These are phyloP conservation scores for Taiozyma sp. DNA, from an alignment of 1,139 yeast genomes.

Conservation along the genomic window DNA sequence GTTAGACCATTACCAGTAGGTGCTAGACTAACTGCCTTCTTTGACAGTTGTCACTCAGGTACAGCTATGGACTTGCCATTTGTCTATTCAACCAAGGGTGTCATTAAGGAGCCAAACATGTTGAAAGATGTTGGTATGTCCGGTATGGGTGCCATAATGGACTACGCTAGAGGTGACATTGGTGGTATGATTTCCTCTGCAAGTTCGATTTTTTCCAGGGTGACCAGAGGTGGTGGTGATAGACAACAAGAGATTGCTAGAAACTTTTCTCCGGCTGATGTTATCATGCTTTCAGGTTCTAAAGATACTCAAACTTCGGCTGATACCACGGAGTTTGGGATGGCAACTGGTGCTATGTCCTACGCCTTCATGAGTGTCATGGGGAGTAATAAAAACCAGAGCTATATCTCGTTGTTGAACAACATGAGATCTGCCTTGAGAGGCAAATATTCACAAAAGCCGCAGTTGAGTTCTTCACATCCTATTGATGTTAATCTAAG, in stretches of 20 bases:
- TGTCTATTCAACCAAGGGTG: conserved; percentile 87
- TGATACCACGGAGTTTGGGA: conserved; percentile 59
- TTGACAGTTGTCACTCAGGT: conserved; percentile 93
- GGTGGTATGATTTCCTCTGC: conserved; percentile 44
- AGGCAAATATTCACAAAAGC: conserved; percentile 78
- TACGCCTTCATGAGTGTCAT: conserved; percentile 80
- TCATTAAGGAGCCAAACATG: conserved; percentile 82
- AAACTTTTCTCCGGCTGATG: conserved; percentile 88
- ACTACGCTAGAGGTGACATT: conserved; percentile 71
- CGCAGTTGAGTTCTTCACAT: conserved; percentile 82
- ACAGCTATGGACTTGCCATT: conserved; percentile 87
- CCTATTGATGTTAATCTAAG: conserved; percentile 76
- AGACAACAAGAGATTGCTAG: conserved; percentile 40
- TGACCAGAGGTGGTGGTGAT: conserved; percentile 15
- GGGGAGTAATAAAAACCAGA: conserved; percentile 63
- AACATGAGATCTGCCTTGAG: conserved; percentile 70
- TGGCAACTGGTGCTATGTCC: conserved; percentile 91
- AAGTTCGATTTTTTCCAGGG: conserved; percentile 36
- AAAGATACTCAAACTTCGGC: conserved; percentile 67
- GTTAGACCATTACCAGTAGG: conserved; percentile 79
- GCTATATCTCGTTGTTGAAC: conserved; percentile 73
- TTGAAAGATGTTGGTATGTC: conserved; percentile 82
- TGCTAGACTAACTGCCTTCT: conserved; percentile 81
- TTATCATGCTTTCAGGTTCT: conserved; percentile 82
- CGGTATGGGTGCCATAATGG: conserved; percentile 65